Evolutionary conservation across 176 grass and related monocot species (phyloP).

Genomic region (Oryza glumipatula): DNA sequence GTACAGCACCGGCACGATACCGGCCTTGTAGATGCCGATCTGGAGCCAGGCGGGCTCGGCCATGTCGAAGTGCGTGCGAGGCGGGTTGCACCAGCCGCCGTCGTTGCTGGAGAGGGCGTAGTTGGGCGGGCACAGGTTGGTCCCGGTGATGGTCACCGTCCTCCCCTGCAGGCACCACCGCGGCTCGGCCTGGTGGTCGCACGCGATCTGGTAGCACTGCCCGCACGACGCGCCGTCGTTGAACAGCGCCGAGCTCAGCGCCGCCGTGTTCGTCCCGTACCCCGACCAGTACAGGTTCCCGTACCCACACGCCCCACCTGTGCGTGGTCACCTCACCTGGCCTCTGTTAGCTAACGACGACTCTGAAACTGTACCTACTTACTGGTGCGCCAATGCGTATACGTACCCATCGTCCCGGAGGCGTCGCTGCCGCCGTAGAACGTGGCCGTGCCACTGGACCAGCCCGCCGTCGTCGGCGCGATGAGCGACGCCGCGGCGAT

Average conservation of each 20-base stretch:
- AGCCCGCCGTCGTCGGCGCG: neutral
- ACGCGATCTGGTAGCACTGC: constrained; percentile 69
- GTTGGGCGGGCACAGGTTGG: constrained; percentile 84
- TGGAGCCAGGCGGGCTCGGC: constrained; percentile 71
- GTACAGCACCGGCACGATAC: constrained; percentile 70
- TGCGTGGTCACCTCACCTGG: neutral
- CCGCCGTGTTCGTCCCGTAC: constrained; percentile 80
- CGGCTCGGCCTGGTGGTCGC: constrained; percentile 41
- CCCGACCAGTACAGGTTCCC: constrained; percentile 74
- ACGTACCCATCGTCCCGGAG: constrained; percentile 71
- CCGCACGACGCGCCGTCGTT: constrained; percentile 70
- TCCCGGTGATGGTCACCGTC: constrained; percentile 67
- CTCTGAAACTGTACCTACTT: too few species aligned
- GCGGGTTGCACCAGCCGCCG: constrained; percentile 97
- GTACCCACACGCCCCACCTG: constrained; percentile 86
- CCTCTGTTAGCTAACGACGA: too few species aligned
- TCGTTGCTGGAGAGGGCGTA: constrained; percentile 47
- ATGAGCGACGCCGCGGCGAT: constrained; percentile 35
- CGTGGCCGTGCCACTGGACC: constrained; percentile 26
- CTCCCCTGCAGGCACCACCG: constrained; percentile 52
- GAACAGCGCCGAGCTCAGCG: constrained; percentile 69
- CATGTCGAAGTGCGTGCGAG: constrained; percentile 80
- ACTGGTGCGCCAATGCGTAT: neutral
- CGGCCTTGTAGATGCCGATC: constrained; percentile 65
- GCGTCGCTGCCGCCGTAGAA: constrained; percentile 78